These are phyloP conservation scores for Claviceps sp. DNA, from an alignment of 2,329 filamentous ascomycete species.

Conservation along the genomic window DNA sequence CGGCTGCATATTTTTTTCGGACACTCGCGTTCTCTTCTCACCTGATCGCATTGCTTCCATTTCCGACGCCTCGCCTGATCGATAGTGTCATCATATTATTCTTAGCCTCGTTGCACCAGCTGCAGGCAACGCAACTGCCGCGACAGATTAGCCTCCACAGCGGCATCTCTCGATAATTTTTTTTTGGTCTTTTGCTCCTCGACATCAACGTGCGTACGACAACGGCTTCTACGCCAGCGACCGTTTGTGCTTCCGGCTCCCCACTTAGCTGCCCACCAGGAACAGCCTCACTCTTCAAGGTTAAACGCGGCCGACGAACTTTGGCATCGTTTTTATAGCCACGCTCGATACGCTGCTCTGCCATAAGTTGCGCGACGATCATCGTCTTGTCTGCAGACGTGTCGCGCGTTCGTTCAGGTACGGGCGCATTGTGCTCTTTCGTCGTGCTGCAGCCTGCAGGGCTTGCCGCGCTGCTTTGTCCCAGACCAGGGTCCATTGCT, in stretches of 20 bases:
- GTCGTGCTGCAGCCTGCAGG: constrained; percentile 4
- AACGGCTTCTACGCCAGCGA: background rate
- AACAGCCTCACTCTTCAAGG: background rate
- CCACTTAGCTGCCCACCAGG: background rate
- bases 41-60: background rate
- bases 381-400: background rate
- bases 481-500: constrained; percentile 5
- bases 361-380: background rate
- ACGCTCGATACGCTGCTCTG: background rate
- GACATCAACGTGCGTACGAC: background rate
- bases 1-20: background rate
- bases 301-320: background rate
- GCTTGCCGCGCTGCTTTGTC: constrained; percentile 1
- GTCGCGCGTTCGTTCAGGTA: constrained; percentile 5
- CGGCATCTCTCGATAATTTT: background rate
- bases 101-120: background rate
- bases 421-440: background rate
- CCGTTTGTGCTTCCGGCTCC: background rate
- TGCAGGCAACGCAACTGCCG: background rate
- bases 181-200: background rate
- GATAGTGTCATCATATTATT: background rate
- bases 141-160: background rate
- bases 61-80: background rate
- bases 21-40: background rate
- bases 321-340: background rate